Base-by-base conservation (phyloP, 345 rosid genomes). In the Crucihimalaya himalaica region DNA sequence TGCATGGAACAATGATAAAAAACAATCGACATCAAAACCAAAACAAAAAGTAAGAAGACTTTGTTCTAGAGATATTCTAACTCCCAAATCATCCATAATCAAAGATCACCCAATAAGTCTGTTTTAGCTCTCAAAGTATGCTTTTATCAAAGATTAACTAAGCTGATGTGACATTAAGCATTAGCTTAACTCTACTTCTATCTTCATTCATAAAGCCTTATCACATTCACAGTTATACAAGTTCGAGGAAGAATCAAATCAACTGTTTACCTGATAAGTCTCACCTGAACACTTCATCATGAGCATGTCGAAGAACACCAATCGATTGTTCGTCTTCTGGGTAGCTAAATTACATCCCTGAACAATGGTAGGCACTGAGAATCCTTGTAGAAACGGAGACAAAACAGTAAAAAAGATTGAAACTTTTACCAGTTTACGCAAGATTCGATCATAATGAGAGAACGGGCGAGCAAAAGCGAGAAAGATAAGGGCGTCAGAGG, bases 371-470 rank as follows among this genome's bases (percentile, higher is more conserved):
- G 37, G 45, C 43, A 69, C 15, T 51, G 14, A 62, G 66, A 70
- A 45, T 48, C 46, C 19, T 32, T 57, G 20, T 28, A 37, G 29
- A 25, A 12, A 12, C 16, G 2, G 58, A 65, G 16, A 11, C 5
- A 20, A n/a, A n/a, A 28, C 37, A 25, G 46, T 28, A 18, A 6
- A 32, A 23, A 23, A 9, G 1, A 54, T 31, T 8, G 47, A 60
- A 71, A 52, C 15, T 3, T 63, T n/a, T 82, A 91, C 93, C 54
- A 89, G 89, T 70, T 89, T 87, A 35, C 95, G 93, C 39, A 89
- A 84, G 69, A 89, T 35, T 23, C 96, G 91, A 75, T 91, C 97
- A 71, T 94, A 94, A 77, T 94, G 97, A 68, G 97, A 89, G 80
- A 94, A 84, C 13, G 98, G 83, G 34, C 85, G 83, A 64, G 98